These are phyloP conservation scores for Rhodamnia argentea DNA, from an alignment of 345 rosid species.

Conservation along the genomic window DNA sequence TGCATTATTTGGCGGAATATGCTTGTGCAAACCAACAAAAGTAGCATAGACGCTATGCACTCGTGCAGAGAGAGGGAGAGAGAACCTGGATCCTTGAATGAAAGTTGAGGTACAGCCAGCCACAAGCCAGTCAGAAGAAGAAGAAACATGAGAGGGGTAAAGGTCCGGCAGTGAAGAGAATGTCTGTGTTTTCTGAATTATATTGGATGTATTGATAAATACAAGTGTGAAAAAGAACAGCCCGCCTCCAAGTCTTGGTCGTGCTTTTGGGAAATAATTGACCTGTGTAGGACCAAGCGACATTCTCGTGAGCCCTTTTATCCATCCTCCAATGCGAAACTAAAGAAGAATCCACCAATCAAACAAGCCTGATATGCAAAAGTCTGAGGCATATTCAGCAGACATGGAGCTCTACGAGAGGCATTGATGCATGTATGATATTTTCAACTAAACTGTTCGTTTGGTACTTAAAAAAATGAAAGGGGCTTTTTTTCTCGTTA, in stretches of 20 bases:
- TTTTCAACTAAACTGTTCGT: background rate
- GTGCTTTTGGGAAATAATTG: background rate
- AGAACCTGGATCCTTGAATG: background rate
- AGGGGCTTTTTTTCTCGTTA: background rate
- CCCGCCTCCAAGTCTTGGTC: background rate
- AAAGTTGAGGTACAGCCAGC: background rate
- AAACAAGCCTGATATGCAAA: background rate
- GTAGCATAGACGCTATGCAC: background rate
- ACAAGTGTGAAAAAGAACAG: background rate
- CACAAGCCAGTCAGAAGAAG: background rate
- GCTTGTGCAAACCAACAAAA: background rate
- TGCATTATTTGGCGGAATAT: background rate
- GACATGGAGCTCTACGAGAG: background rate
- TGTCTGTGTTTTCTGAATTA: background rate
- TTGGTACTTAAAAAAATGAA: background rate
- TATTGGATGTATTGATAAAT: background rate
- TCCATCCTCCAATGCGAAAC: background rate
- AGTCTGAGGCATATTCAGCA: background rate
- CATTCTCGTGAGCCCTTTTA: background rate
- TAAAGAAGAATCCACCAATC: background rate
- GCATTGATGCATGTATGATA: background rate
- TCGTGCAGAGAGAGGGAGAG: background rate
- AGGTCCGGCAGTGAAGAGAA: background rate
- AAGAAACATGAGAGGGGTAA: background rate
- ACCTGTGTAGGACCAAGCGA: background rate